Evolutionary conservation across 176 grass and related monocot species (phyloP).

Genomic region (Triticum turgidum): DNA sequence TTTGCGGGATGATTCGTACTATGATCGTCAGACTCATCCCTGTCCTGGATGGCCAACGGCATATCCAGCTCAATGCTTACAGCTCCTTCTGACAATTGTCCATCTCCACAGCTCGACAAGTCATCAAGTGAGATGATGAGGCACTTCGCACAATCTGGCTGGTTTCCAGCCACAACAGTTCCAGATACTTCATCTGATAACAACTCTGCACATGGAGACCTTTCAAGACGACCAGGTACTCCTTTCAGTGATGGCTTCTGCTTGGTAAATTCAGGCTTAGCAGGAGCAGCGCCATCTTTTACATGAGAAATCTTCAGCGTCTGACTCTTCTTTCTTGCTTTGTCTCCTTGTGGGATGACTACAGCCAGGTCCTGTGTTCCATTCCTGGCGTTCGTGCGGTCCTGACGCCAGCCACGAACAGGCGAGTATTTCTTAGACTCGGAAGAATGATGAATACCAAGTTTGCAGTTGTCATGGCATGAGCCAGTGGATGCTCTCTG

Average conservation of each 20-base stretch:
- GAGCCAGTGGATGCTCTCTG: conserved; percentile 60
- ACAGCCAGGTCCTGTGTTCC: neutral
- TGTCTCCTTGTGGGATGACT: neutral
- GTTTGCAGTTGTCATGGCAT: conserved; percentile 90
- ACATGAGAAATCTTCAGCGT: conserved; percentile 16
- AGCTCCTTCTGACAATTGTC: conserved; percentile 43
- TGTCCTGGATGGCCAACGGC: conserved; percentile 43
- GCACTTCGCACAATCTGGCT: neutral
- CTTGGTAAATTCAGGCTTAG: conserved; percentile 22
- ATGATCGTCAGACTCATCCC: conserved; percentile 34
- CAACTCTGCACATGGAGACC: neutral
- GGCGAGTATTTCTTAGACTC: conserved; percentile 55
- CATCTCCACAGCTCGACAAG: neutral
- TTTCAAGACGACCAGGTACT: conserved; percentile 36
- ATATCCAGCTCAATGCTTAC: conserved; percentile 59
- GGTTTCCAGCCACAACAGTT: conserved; percentile 4
- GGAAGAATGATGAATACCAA: conserved; percentile 50
- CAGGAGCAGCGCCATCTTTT: conserved; percentile 29
- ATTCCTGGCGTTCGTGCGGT: neutral
- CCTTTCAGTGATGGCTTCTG: conserved; percentile 26
- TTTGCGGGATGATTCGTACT: neutral
- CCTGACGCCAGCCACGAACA: conserved; percentile 20
- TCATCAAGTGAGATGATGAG: conserved; percentile 8
- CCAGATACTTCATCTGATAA: conserved; percentile 16
- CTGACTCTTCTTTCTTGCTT: conserved; percentile 22